Conservation (phyloP, 2,329 filamentous ascomycete species). For the Ploettnerulaceae sp. region DNA sequence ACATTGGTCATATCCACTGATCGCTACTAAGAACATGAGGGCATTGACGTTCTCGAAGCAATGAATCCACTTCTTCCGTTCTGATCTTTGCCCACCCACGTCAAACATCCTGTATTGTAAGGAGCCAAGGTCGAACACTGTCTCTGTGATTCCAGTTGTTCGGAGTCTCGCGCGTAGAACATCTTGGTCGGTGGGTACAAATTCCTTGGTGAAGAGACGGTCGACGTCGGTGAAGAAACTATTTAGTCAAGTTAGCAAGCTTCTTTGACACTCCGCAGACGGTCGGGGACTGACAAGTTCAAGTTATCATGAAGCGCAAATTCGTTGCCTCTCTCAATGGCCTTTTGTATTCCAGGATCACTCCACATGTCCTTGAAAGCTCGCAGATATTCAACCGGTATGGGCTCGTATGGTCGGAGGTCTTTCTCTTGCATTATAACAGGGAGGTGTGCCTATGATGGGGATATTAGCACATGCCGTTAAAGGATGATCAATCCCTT, state of each 20-base stretch:
- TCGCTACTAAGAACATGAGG: conserved; percentile 86
- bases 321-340: conserved; percentile 92
- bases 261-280: conserved; percentile 6
- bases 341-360: conserved; percentile 76
- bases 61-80: conserved; percentile 77
- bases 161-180: conserved; percentile 83
- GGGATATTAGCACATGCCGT: conserved; percentile 8
- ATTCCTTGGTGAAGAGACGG: conserved; percentile 69
- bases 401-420: conserved; percentile 73
- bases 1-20: conserved; percentile 95
- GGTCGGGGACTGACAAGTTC: conserved; percentile 67
- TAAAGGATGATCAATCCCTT: background rate
- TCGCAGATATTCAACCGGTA: conserved; percentile 71
- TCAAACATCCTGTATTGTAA: conserved; percentile 92
- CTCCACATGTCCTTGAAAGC: conserved; percentile 82
- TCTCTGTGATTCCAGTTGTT: conserved; percentile 95
- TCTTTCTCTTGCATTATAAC: conserved; percentile 76
- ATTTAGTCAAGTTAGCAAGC: conserved; percentile 14
- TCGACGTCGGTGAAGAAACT: conserved; percentile 83
- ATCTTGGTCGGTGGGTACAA: conserved; percentile 90
- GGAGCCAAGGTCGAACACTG: conserved; percentile 84
- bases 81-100: conserved; percentile 68
- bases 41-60: conserved; percentile 79
- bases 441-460: conserved; percentile 67
- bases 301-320: conserved; percentile 95